Conservation (phyloP, 257 asterid genomes). For the Solanum okadae region DNA sequence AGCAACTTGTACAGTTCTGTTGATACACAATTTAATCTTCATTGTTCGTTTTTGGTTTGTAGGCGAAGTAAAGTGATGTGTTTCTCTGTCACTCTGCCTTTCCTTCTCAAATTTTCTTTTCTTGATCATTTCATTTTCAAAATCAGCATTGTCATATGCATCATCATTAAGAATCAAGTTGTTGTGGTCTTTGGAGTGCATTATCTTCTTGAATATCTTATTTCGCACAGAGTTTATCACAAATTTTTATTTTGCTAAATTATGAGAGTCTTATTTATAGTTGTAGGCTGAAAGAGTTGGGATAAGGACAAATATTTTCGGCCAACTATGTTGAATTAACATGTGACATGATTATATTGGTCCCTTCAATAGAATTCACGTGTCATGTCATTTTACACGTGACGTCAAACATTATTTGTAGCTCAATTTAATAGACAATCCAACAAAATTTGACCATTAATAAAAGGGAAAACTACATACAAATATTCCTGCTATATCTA, state of each 20-base stretch:
- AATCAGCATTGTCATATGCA: too few relatives aligned
- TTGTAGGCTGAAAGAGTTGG: neutral
- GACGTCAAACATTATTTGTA: too few relatives aligned
- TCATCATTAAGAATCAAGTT: too few relatives aligned
- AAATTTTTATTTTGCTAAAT: neutral
- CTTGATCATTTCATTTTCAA: neutral
- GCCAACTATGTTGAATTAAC: neutral
- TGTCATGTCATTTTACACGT: neutral
- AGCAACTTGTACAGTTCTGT: neutral
- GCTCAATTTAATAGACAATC: neutral
- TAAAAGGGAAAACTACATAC: neutral
- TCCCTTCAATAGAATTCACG: too few relatives aligned
- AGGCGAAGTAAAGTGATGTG: neutral
- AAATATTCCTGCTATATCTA: too few relatives aligned
- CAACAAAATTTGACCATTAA: neutral
- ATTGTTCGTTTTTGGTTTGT: neutral
- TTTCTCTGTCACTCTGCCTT: neutral
- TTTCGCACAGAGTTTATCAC: neutral
- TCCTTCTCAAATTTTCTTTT: neutral
- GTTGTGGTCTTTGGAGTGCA: too few relatives aligned
- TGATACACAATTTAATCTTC: neutral
- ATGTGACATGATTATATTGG: neutral
- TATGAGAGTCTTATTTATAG: neutral
- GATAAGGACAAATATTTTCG: too few relatives aligned
- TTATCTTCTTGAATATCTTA: neutral